These are phyloP conservation scores for Haematococcus sp. DNA, from an alignment of 139 green algal genomes.

Conservation along the genomic window DNA sequence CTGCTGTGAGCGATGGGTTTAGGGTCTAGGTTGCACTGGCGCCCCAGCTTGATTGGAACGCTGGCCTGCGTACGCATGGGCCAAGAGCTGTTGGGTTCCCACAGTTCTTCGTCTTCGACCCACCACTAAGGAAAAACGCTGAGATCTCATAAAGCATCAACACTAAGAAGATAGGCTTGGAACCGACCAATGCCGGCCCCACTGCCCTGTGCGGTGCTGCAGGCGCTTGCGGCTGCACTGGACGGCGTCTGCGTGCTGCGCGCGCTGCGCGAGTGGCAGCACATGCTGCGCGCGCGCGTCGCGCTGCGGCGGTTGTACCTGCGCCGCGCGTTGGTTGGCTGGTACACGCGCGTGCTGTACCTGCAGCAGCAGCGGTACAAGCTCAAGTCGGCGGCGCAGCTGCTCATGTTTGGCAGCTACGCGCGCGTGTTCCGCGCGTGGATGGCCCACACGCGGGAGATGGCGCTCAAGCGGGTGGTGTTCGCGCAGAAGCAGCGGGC, in stretches of 20 bases:
- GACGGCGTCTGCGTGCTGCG: neutral
- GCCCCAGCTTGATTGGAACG: too few species aligned
- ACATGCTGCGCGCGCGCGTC: neutral
- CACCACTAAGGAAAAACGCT: too few species aligned
- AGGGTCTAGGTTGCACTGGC: too few species aligned
- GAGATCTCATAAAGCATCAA: too few species aligned
- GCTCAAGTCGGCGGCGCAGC: conserved; percentile 21
- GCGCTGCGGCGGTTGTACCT: conserved; percentile 12
- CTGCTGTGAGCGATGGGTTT: too few species aligned
- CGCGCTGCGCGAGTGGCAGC: neutral
- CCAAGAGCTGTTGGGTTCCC: too few species aligned
- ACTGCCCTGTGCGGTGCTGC: too few species aligned
- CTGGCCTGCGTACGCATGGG: too few species aligned
- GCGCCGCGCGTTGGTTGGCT: conserved; percentile 30
- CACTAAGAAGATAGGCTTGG: too few species aligned
- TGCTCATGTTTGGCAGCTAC: conserved; percentile 23
- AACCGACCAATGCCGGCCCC: too few species aligned
- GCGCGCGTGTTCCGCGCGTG: conserved; percentile 33
- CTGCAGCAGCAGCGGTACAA: conserved; percentile 18
- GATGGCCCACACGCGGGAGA: conserved; percentile 18
- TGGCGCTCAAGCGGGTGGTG: conserved; percentile 26
- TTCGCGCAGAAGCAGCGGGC: conserved; percentile 53
- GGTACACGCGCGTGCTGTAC: conserved; percentile 27
- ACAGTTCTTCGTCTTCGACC: too few species aligned
- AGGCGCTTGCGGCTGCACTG: neutral